These are phyloP conservation scores for Cercospora sesami DNA, from an alignment of 2,329 filamentous ascomycete genomes.

Conservation along the genomic window DNA sequence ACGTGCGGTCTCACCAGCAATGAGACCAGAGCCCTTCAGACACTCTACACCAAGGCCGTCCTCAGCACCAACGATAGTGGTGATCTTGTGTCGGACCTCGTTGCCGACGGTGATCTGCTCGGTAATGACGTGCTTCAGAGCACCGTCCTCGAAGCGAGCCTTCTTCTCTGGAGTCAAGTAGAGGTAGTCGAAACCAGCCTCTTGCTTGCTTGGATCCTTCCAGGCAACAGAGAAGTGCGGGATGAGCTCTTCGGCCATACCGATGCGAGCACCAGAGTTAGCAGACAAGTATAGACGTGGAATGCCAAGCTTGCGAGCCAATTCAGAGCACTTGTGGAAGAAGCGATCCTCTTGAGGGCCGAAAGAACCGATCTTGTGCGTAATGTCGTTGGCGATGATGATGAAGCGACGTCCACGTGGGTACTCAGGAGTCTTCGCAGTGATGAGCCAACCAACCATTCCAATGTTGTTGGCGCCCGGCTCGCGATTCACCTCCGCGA, in stretches of 20 bases:
- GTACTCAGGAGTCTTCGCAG: constrained; percentile 92
- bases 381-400: constrained; percentile 98
- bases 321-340: constrained; percentile 98
- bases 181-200: constrained; percentile 93
- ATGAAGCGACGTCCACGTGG: constrained; percentile 88
- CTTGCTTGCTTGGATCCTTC: constrained; percentile 80
- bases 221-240: constrained; percentile 96
- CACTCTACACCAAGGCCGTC: constrained; percentile 98
- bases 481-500: constrained; percentile 90
- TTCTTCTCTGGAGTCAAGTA: constrained; percentile 87
- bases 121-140: constrained; percentile 76
- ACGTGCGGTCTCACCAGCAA: constrained; percentile 93
- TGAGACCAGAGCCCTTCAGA: constrained; percentile 92
- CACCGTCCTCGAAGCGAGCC: constrained; percentile 78
- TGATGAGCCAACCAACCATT: constrained; percentile 98
- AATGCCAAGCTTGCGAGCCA: constrained; percentile 90
- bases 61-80: constrained; percentile 87
- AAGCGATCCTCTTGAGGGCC: constrained; percentile 95
- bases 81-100: constrained; percentile 90
- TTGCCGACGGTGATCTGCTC: constrained; percentile 83
- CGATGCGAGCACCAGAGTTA: constrained; percentile 97
- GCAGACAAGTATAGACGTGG: constrained; percentile 97
- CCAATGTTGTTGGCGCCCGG: constrained; percentile 93
- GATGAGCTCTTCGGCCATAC: constrained; percentile 94
- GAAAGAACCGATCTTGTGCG: constrained; percentile 97